A percentile compares a stretch with the other conserved stretches of the same genome.
These are phyloP conservation scores for Lonicera japonica DNA, from an alignment of 129 eudicot species.

Conservation along the genomic window DNA sequence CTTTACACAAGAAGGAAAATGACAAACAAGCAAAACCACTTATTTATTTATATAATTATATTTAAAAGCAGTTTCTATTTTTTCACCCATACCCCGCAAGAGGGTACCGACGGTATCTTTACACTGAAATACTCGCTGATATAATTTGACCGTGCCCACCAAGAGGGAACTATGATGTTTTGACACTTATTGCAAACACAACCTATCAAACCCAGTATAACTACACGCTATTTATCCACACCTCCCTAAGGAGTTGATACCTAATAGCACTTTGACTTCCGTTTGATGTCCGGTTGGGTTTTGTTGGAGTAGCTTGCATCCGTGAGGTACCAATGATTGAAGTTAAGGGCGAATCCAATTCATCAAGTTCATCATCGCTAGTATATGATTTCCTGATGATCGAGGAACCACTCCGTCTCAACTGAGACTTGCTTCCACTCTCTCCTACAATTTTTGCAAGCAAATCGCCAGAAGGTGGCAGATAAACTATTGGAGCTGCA, in stretches of 20 bases:
- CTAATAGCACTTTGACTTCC: slow-evolving; percentile 29
- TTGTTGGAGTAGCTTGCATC: slow-evolving; percentile 18
- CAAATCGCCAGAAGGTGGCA: slow-evolving; percentile 49
- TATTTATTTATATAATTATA: too few relatives aligned
- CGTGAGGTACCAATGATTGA: slow-evolving; percentile 27
- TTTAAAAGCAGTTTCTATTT: too few relatives aligned
- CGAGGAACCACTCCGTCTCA: slow-evolving; percentile 52
- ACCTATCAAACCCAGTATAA: background rate
- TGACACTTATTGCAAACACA: background rate
- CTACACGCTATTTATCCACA: slow-evolving; percentile 54
- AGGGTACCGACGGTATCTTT: too few relatives aligned
- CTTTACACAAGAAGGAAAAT: background rate
- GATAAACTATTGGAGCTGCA: slow-evolving; percentile 51
- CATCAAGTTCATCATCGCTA: slow-evolving; percentile 86
- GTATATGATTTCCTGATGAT: slow-evolving; percentile 63
- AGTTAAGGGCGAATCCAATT: slow-evolving; percentile 46
- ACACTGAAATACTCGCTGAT: too few relatives aligned
- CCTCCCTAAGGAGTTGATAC: slow-evolving; percentile 71
- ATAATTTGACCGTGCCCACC: background rate
- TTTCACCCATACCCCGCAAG: too few relatives aligned
- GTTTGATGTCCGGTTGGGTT: slow-evolving; percentile 25
- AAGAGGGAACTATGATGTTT: background rate
- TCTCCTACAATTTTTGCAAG: slow-evolving; percentile 44
- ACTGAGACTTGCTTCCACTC: slow-evolving; percentile 26
- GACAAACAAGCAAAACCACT: background rate